Base-by-base conservation (phyloP, 148 eudicot species). In the Amaranthus palmeri region DNA sequence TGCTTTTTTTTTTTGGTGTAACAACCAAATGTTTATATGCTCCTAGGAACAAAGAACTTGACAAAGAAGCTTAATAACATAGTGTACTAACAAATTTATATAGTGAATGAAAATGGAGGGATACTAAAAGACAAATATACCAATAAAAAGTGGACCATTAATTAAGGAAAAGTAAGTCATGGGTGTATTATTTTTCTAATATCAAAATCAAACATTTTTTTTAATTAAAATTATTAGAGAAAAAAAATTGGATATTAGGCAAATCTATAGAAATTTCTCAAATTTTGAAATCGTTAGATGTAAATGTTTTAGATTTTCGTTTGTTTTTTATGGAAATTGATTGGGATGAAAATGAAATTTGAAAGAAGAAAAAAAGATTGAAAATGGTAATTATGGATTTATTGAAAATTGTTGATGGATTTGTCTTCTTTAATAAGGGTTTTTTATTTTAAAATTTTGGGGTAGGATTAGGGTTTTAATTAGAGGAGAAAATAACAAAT, bases 61-160 rank as follows among this genome's bases (percentile, higher is more conserved):
- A 70, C 1, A 46, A 15, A 36, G 18, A 71, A 18, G 18, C 25
- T 57, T 1, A 46, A 46, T 0, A 46, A 11, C 13, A 18, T 17
- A 42, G 43, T 51, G 36, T 41, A 41, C 51, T 52, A 64, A 41
- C 25, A 46, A 61, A 48, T 72, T 17, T 42, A 72, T 72, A 49
- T 18, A 3, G 10, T 13, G 14, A 25, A 8, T 10, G 10, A 25
- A 69, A 49, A 69, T 25, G 36, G 36, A 25, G 36, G 36, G 36
- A 25, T 25, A 25, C 36, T 25, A 25, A 25, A 25, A 25, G 36
- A 25, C 36, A 25, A 25, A 25, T 25, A 25, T 25, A 25, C 36
- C 36, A 8, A 41, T 6, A 10, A 15, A 8, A 5, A 57, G 42
- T 2, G 13, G 41, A 25, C 41, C 61, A 58, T 58, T 2, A 2